Conservation (phyloP, 768 basidiomycete species). For the Trametes villosa region DNA sequence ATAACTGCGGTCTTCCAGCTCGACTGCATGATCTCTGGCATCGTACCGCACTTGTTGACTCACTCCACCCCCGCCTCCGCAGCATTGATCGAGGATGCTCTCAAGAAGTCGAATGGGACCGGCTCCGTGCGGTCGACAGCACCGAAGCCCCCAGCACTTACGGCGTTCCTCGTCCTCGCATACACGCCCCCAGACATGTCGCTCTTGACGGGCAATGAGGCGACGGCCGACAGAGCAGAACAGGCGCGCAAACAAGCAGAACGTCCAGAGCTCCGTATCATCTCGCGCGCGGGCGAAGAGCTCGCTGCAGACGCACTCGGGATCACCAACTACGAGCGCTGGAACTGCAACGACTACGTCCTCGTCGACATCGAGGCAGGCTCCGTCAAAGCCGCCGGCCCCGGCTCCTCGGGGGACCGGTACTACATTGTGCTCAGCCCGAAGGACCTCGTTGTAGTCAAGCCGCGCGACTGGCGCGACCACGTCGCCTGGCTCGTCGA, state of each 20-base stretch:
- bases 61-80: conserved; percentile 16
- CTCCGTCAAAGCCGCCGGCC: conserved; percentile 16
- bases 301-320: conserved; percentile 82
- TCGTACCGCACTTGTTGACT: conserved; percentile 72
- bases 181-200: conserved; percentile 82
- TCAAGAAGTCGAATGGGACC: conserved; percentile 11
- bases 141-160: conserved; percentile 43
- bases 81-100: neutral
- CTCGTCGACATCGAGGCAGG: conserved; percentile 53
- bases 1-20: conserved; percentile 91
- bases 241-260: conserved; percentile 86
- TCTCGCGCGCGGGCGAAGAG: conserved; percentile 88
- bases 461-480: conserved; percentile 84
- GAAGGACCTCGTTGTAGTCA: conserved; percentile 84
- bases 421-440: conserved; percentile 88
- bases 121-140: conserved; percentile 30
- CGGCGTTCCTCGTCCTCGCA: conserved; percentile 85
- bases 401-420: conserved; percentile 33
- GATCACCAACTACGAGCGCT: conserved; percentile 77
- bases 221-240: conserved; percentile 66
- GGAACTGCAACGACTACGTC: conserved; percentile 92
- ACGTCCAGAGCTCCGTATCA: conserved; percentile 93
- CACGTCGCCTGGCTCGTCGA: conserved; percentile 94
- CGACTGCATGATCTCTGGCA: conserved; percentile 94
- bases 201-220: conserved; percentile 57